Evolutionary conservation across 148 eudicot genomes (phyloP), one percentile per base, ranked within the genome.

Genomic region (Beta vulgaris): DNA sequence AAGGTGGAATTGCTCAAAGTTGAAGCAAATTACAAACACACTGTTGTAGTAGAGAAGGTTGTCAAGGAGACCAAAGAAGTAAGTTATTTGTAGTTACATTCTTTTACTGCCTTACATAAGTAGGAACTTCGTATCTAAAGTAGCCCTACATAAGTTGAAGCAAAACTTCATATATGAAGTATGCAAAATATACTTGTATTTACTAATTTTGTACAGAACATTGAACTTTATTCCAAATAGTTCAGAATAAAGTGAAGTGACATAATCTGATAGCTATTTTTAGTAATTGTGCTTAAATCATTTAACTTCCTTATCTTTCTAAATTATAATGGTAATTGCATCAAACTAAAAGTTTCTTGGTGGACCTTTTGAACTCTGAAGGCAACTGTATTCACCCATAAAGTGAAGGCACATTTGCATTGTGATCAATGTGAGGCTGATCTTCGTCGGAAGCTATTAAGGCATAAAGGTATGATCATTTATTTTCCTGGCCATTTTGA

Each of bases 391-490:
- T 77, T 79, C 49, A 78, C 82, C 53, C 85, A 84, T 14, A 81
- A 54, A 7, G 70, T 91, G 57, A 88, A 87, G 73, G 81, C 80
- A 21, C 86, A 87, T 74, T 66, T 91, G 79, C 96, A 91, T 40
- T 91, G 96, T 58, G 87, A 84, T 26, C 80, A 91, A 82, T 88
- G 96, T 51, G 90, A 81, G 37, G 65, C 78, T 72, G 90, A 88
- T 48, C 73, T 84, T 6, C 82, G 86, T 23, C 80, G 75, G 73
- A 88, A 79, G 46, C 78, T 90, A 66, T 78, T 88, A 14, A 79
- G 74, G 77, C 90, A 88, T 83, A 85, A 88, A 91, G 96, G 96
- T 90, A 81, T 39, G 34, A 34, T 29, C 15, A 53, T n/a, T n/a
- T n/a, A n/a, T n/a, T n/a, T n/a, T n/a, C n/a, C n/a, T n/a, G n/a